These are phyloP conservation scores for Posidonia oceanica DNA, from an alignment of 116 monocot genomes.

Conservation along the genomic window DNA sequence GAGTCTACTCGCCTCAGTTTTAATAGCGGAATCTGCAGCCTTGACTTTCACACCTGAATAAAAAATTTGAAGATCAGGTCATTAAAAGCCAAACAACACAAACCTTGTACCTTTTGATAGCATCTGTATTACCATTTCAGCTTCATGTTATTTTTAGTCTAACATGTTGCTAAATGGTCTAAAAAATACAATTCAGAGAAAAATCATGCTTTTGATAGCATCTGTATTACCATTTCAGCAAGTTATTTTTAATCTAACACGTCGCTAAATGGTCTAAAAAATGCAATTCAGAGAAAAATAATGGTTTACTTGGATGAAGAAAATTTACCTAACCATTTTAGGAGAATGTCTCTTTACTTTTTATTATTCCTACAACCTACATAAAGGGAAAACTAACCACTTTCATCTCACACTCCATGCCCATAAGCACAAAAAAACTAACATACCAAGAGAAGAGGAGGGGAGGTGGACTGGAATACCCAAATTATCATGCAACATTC, in stretches of 20 bases:
- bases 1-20: conserved; percentile 39
- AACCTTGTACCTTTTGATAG: no score
- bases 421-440: no score
- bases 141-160: neutral
- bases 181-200: neutral
- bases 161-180: neutral
- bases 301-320: neutral
- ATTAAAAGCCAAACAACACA: neutral
- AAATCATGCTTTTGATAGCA: neutral
- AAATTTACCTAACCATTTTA: no score
- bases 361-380: no score
- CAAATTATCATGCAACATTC: no score
- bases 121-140: no score
- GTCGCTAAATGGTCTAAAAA: neutral
- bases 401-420: no score
- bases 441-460: no score
- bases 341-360: no score
- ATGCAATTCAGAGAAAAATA: neutral
- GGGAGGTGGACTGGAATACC: no score
- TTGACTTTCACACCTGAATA: conserved; percentile 39
- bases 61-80: neutral
- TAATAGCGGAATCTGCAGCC: conserved; percentile 60
- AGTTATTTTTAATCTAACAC: neutral
- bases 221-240: no score
- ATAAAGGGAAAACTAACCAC: no score